phyloP scores from a whole-genome alignment of 1,284 basidiomycete genomes.

The Microbotryum saponariae region DNA sequence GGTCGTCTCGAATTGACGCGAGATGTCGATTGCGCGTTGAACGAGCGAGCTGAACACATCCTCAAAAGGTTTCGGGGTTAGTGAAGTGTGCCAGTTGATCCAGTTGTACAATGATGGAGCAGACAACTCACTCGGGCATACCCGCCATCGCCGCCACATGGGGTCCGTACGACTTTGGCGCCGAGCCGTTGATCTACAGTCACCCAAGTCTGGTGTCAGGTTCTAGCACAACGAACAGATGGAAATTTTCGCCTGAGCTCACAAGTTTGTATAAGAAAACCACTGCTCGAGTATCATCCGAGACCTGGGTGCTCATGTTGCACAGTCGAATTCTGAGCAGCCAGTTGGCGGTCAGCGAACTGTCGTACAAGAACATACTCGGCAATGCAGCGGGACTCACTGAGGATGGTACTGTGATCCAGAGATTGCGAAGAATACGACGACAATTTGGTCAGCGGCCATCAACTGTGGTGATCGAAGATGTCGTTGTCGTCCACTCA shows the following conservation, averaged over 20 bases:
- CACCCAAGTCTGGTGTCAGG: not conserved
- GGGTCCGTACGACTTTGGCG: slow-evolving; percentile 36
- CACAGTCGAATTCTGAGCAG: slow-evolving; percentile 69
- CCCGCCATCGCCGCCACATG: slow-evolving; percentile 35
- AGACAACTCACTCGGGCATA: slow-evolving; percentile 18
- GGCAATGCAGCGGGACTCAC: not conserved
- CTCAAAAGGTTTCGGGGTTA: slow-evolving; percentile 46
- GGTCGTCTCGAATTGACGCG: slow-evolving; percentile 65
- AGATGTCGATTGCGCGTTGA: slow-evolving; percentile 74
- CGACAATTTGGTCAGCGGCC: not conserved
- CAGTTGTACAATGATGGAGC: slow-evolving; percentile 48
- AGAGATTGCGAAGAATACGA: not conserved
- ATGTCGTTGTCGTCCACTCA: not conserved
- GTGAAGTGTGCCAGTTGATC: not conserved
- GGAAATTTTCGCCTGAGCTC: slow-evolving; percentile 61
- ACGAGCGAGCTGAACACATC: slow-evolving; percentile 48
- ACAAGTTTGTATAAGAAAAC: slow-evolving; percentile 91
- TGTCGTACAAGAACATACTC: no score
- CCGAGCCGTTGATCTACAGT: slow-evolving; percentile 24
- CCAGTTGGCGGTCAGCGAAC: no score
- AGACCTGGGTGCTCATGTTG: slow-evolving; percentile 88
- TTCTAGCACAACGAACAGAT: slow-evolving; percentile 9
- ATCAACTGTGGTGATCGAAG: not conserved
- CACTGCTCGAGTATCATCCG: slow-evolving; percentile 78
- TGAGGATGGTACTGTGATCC: slow-evolving; percentile 57